A percentile compares a stretch with the other conserved stretches of the same genome.
Evolutionary conservation across 371 early-diverging fungal species (phyloP).

Genomic region (Rhizopus sp.): DNA sequence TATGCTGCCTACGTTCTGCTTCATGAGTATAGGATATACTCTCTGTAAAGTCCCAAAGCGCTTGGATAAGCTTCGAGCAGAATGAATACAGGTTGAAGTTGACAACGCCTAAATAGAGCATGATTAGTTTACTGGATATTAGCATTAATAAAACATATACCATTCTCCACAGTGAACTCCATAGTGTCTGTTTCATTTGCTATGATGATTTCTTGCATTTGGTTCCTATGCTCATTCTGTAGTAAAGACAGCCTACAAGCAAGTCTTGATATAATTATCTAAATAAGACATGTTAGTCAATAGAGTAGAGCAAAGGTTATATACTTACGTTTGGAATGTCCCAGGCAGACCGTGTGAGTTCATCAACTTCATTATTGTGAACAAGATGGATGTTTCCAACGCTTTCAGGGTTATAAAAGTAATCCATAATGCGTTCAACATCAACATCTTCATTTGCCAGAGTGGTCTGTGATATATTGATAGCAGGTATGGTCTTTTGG

Average conservation of each 20-base stretch:
- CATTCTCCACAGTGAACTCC: conserved; percentile 10
- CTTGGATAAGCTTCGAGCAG: conserved; percentile 27
- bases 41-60: conserved; percentile 38
- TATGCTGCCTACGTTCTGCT: conserved; percentile 3
- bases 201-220: conserved; percentile 31
- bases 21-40: conserved; percentile 28
- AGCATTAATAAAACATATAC: conserved; percentile 1
- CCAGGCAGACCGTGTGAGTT: conserved; percentile 33
- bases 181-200: conserved; percentile 28
- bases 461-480: neutral
- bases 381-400: conserved; percentile 35
- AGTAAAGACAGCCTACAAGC: conserved; percentile 33
- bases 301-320: neutral
- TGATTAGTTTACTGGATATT: neutral
- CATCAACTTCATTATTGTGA: conserved; percentile 28
- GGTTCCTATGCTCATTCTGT: conserved; percentile 26
- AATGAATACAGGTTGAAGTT: conserved; percentile 44
- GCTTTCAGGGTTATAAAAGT: conserved; percentile 35
- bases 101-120: conserved; percentile 20
- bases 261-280: conserved; percentile 41
- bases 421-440: conserved; percentile 14
- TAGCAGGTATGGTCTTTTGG: conserved; percentile 3
- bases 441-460: neutral
- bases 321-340: conserved; percentile 42
- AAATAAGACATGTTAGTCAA: neutral